phyloP scores from a whole-genome alignment of 139 green algal genomes.

The Chlamydomonas incerta region DNA sequence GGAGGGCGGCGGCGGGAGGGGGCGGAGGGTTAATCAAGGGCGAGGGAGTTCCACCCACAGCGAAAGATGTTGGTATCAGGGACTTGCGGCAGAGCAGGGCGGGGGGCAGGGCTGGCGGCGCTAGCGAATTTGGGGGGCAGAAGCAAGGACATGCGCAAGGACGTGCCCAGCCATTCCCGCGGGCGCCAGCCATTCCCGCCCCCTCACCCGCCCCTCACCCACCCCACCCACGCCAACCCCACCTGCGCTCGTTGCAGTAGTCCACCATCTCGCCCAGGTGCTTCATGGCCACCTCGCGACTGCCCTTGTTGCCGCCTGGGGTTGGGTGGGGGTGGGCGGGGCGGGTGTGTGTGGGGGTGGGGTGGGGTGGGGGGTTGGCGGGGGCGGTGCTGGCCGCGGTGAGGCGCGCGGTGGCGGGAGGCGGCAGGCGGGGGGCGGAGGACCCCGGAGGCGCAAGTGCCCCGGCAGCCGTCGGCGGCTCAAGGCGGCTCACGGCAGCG shows the following conservation, averaged over 20 bases:
- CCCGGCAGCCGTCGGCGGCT: neutral
- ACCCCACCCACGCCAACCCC: neutral
- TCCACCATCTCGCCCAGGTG: constrained; percentile 36
- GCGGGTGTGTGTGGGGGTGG: neutral
- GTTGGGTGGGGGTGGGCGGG: neutral
- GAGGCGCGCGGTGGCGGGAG: neutral
- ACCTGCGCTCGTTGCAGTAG: constrained; percentile 36
- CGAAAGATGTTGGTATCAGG: neutral
- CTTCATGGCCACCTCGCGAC: constrained; percentile 22
- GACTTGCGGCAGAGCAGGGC: neutral
- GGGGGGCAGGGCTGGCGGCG: too few species aligned
- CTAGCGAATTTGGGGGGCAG: neutral
- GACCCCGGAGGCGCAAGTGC: too few species aligned
- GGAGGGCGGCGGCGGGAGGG: neutral
- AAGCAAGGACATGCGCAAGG: neutral
- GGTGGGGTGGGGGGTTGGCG: neutral
- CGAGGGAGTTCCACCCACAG: too few species aligned
- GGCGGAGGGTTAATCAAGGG: neutral
- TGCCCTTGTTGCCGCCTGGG: neutral
- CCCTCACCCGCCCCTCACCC: neutral
- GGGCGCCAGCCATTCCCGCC: too few species aligned
- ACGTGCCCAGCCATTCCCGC: too few species aligned
- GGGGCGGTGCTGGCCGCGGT: neutral
- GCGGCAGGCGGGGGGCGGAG: neutral
- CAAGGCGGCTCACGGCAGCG: neutral